Base-by-base conservation (phyloP, 2,329 filamentous ascomycete species). In the Seiridium cupressi region DNA sequence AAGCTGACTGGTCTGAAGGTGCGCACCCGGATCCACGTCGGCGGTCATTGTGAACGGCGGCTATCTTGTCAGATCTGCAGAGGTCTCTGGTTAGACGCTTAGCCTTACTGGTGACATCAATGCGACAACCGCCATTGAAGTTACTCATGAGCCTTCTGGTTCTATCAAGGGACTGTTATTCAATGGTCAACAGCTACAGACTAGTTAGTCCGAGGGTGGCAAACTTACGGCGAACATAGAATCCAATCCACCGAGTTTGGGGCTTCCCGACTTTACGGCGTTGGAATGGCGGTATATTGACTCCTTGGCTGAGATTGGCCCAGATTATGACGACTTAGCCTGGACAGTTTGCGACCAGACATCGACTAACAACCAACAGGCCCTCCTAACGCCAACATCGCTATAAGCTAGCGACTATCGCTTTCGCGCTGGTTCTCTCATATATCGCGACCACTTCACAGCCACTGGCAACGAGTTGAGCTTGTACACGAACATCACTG, bases 81-180 rank as follows among this genome's bases (percentile, higher is more conserved):
- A 80, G 3, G 71, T 89, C 1, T 66, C 82, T 4, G 84, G 81
- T 2, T 76, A 75, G n/a, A 80, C 81, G 1, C 77, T 94, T 4
- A 78, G 83, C 10, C 71, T 94, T 3, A 84, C 83, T 3, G 91
- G 88, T 3, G 91, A 95, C 67, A 80, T 93, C 63, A 93, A 94
- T 65, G 73, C 80, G 0, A 92, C 89, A 0, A 87, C 87, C 0
- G 68, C 83, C 0, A 73, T 94, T 11, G 89, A 93, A 64, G 78
- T 94, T 31, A 84, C 92, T 38, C 87, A 89, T 3, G 87, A 84
- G 0, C 81, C 85, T 0, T 70, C 75, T 0, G 72, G 69, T 1
- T 62, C 60, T 26, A 76, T 84, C 18, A 35, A 55, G 8, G 32
- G 4, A 6, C 4, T 55, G 36, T 9, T n/a, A 5, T 44, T 55